phyloP scores from a whole-genome alignment of 2,329 filamentous ascomycete species.

The Fusarium sp. region DNA sequence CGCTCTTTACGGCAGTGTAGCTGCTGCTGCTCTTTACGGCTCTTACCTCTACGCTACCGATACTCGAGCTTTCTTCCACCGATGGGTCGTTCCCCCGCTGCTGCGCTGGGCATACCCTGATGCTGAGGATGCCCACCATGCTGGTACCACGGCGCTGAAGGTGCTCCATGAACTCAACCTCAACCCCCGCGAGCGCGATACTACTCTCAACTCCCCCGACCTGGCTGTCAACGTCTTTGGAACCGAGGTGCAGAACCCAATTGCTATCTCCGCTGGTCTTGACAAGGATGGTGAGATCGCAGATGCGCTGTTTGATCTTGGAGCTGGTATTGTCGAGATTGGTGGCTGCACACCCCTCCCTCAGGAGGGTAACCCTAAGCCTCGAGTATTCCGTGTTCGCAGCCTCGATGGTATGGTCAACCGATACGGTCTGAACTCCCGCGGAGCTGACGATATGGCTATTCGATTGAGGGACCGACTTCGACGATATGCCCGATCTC shows the following conservation, averaged over 20 bases:
- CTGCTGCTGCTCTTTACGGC: slow-evolving; percentile 57
- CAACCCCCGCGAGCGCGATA: slow-evolving; percentile 82
- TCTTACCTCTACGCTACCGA: slow-evolving; percentile 79
- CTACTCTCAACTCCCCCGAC: slow-evolving; percentile 48
- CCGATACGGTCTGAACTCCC: slow-evolving; percentile 93
- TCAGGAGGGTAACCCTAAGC: slow-evolving; percentile 87
- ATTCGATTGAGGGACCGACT: slow-evolving; percentile 81
- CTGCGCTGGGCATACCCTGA: slow-evolving; percentile 76
- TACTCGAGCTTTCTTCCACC: slow-evolving; percentile 76
- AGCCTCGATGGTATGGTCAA: slow-evolving; percentile 91
- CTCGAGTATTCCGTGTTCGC: slow-evolving; percentile 87
- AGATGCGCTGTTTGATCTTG: slow-evolving; percentile 84
- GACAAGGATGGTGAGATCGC: slow-evolving; percentile 95
- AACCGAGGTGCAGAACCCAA: slow-evolving; percentile 80
- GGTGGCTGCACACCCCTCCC: slow-evolving; percentile 90
- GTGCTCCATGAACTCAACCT: slow-evolving; percentile 78
- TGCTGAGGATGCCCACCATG: slow-evolving; percentile 92
- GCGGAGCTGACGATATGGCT: slow-evolving; percentile 89
- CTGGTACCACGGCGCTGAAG: slow-evolving; percentile 77
- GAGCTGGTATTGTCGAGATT: slow-evolving; percentile 89
- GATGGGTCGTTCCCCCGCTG: slow-evolving; percentile 72
- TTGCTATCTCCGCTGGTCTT: slow-evolving; percentile 94
- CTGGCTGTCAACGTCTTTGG: slow-evolving; percentile 73
- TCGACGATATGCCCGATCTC: slow-evolving; percentile 76
- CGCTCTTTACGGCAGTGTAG: slow-evolving; percentile 54